These are phyloP conservation scores for Suhomyces sp. DNA, from an alignment of 805 yeast genomes.

Conservation along the genomic window DNA sequence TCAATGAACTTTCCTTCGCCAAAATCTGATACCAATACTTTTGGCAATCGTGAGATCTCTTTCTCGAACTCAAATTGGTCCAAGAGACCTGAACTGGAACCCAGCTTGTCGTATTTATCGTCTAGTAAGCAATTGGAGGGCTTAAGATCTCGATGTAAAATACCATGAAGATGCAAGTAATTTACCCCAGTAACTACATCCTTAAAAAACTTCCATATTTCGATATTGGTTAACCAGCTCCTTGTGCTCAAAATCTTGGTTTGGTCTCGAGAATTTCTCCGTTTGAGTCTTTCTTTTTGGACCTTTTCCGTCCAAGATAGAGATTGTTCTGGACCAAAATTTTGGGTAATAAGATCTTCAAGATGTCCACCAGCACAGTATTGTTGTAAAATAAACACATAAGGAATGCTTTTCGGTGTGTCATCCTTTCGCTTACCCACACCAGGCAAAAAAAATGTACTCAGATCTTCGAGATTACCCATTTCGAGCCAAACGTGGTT, in stretches of 20 bases:
- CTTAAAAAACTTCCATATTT: slow-evolving; percentile 64
- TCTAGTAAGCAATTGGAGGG: slow-evolving; percentile 82
- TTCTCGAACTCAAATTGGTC: slow-evolving; percentile 12
- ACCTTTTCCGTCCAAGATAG: slow-evolving; percentile 28
- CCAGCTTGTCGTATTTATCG: slow-evolving; percentile 19
- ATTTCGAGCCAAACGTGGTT: slow-evolving; percentile 92
- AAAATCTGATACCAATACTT: slow-evolving; percentile 80
- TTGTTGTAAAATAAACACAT: slow-evolving; percentile 80
- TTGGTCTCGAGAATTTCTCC: no score
- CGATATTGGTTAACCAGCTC: slow-evolving; percentile 49
- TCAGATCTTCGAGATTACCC: slow-evolving; percentile 51
- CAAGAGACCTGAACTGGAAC: neutral
- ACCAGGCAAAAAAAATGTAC: slow-evolving; percentile 23
- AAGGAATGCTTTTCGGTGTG: slow-evolving; percentile 45
- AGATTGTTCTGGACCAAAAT: slow-evolving; percentile 22
- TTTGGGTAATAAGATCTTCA: slow-evolving; percentile 53
- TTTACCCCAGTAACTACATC: slow-evolving; percentile 71
- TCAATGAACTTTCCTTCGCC: slow-evolving; percentile 86
- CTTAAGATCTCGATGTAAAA: slow-evolving; percentile 85
- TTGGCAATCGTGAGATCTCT: slow-evolving; percentile 46
- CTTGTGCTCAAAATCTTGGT: no score
- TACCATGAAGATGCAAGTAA: slow-evolving; percentile 69
- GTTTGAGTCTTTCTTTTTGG: slow-evolving; percentile 24
- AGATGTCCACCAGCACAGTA: slow-evolving; percentile 87
- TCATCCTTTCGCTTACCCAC: slow-evolving; percentile 9